Evolutionary conservation across 2,329 filamentous ascomycete genomes (phyloP).

Genomic region (Paracorniculantispora psalliotae): DNA sequence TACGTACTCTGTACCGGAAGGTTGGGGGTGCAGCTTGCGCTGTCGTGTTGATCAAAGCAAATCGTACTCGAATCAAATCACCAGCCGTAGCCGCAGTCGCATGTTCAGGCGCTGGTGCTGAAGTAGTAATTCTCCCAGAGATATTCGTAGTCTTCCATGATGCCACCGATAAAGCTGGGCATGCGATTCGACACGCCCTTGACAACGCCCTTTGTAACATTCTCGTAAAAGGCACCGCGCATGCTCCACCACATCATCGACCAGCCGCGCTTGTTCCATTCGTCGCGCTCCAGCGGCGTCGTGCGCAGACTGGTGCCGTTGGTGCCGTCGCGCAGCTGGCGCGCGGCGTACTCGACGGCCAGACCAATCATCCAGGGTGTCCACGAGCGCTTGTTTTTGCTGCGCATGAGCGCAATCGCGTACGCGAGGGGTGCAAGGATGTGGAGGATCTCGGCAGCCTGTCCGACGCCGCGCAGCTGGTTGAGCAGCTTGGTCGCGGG

Average conservation of each 20-base stretch:
- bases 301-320: slow-evolving; percentile 70
- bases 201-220: slow-evolving; percentile 74
- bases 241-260: slow-evolving; percentile 92
- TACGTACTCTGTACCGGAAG: too few species aligned
- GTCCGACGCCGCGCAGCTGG: slow-evolving; percentile 65
- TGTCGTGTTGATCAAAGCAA: too few species aligned
- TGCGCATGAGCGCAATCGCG: slow-evolving; percentile 71
- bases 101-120: slow-evolving; percentile 45
- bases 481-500: slow-evolving; percentile 84
- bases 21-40: too few species aligned
- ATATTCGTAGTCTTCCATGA: slow-evolving; percentile 95
- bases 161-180: slow-evolving; percentile 74
- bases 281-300: slow-evolving; percentile 82
- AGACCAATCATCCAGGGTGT: slow-evolving; percentile 86
- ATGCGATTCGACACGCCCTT: slow-evolving; percentile 69
- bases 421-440: slow-evolving; percentile 87
- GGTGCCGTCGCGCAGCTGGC: slow-evolving; percentile 69
- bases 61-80: too few species aligned
- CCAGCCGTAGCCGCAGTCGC: too few species aligned
- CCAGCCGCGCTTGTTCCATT: slow-evolving; percentile 84
- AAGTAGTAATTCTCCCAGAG: slow-evolving; percentile 99
- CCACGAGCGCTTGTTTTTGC: slow-evolving; percentile 74
- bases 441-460: slow-evolving; percentile 83
- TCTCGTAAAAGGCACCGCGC: slow-evolving; percentile 95
- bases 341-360: slow-evolving; percentile 77